Evolutionary conservation across 306 rosid species (phyloP).

Genomic region (Vigna unguiculata): DNA sequence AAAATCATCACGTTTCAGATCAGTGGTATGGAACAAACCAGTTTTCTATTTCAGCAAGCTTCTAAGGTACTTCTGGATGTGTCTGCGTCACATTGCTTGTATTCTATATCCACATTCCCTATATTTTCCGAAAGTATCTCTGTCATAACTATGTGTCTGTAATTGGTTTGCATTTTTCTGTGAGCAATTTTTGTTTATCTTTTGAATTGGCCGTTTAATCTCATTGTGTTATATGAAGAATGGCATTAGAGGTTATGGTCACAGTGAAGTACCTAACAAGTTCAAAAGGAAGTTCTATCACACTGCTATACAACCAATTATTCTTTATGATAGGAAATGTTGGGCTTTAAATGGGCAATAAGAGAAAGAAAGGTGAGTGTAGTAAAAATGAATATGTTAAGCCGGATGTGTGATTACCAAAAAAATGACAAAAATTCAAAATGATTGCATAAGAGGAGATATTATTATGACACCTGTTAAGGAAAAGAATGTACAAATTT

Average conservation of each 20-base stretch:
- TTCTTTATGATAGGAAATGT: neutral
- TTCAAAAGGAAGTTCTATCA: neutral
- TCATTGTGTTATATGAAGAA: neutral
- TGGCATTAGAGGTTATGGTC: neutral
- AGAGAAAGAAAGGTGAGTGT: neutral
- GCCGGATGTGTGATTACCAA: neutral
- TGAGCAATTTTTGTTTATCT: neutral
- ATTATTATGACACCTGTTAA: neutral
- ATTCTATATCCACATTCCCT: slow-evolving; percentile 7
- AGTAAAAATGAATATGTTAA: neutral
- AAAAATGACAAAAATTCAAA: neutral
- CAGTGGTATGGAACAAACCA: slow-evolving; percentile 99
- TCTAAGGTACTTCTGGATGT: slow-evolving; percentile 71
- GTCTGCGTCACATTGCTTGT: slow-evolving; percentile 25
- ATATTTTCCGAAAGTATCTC: neutral
- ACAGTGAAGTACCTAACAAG: neutral
- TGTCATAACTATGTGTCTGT: neutral
- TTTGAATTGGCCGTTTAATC: slow-evolving; percentile 14
- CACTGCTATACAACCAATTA: neutral
- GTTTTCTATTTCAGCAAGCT: slow-evolving; percentile 97
- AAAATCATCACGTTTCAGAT: slow-evolving; percentile 60
- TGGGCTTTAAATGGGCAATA: neutral
- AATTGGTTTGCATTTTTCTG: neutral
- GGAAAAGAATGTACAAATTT: neutral
- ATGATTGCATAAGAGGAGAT: neutral